Evolutionary conservation across 148 eudicot genomes (phyloP).

Genomic region (Drosera capensis): DNA sequence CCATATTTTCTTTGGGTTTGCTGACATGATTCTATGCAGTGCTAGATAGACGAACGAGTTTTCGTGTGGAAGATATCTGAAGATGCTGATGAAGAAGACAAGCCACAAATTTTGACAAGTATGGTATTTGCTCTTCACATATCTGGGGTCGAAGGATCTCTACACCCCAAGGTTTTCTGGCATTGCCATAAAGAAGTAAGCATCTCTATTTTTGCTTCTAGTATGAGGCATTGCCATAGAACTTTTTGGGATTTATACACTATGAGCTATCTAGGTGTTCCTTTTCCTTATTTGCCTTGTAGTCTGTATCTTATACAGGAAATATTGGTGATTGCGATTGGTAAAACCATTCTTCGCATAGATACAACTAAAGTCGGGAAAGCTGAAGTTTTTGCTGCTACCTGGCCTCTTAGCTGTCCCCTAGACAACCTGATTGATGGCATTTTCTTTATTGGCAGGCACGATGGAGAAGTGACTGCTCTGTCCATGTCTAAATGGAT

Average conservation of each 20-base stretch:
- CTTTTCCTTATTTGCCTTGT: neutral
- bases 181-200: constrained; percentile 95
- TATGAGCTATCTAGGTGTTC: neutral
- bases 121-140: constrained; percentile 66
- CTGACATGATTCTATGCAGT: constrained; percentile 33
- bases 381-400: constrained; percentile 55
- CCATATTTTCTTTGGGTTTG: neutral
- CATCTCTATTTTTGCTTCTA: too few species aligned
- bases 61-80: constrained; percentile 88
- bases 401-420: constrained; percentile 66
- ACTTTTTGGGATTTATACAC: too few species aligned
- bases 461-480: constrained; percentile 93
- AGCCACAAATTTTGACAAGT: constrained; percentile 70
- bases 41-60: constrained; percentile 93
- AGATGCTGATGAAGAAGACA: constrained; percentile 79
- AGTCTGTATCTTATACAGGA: constrained; percentile 27
- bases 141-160: too few species aligned
- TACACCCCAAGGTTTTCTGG: constrained; percentile 98
- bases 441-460: constrained; percentile 81
- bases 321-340: constrained; percentile 82
- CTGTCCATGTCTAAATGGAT: constrained; percentile 99
- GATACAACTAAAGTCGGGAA: constrained; percentile 85
- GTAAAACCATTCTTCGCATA: constrained; percentile 48
- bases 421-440: constrained; percentile 77
- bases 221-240: too few species aligned